Percentiles rank a stretch among this genome's conserved stretches.
phyloP scores from a whole-genome alignment of 129 eudicot genomes.

The Lactuca saligna region DNA sequence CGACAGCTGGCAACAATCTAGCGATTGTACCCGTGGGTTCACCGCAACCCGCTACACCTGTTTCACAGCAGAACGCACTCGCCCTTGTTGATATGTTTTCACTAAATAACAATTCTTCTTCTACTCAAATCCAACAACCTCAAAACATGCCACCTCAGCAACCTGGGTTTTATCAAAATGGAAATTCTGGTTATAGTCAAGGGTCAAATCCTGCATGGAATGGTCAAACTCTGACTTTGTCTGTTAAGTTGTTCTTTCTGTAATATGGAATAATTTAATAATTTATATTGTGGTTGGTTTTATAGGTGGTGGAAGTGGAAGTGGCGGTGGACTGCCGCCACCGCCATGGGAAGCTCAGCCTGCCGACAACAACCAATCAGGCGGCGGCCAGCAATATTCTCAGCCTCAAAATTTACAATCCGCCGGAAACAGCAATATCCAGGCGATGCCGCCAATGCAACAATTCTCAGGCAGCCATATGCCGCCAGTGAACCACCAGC shows the following conservation, averaged over 20 bases:
- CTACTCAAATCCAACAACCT: conserved; percentile 41
- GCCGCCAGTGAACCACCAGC: conserved; percentile 37
- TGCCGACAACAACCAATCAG: conserved; percentile 33
- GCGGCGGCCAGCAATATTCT: conserved; percentile 29
- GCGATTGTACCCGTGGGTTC: conserved; percentile 78
- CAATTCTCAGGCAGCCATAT: conserved; percentile 18
- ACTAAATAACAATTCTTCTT: conserved; percentile 41
- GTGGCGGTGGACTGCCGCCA: conserved; percentile 62
- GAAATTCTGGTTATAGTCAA: conserved; percentile 45
- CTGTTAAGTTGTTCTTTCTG: background rate
- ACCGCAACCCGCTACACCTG: conserved; percentile 60
- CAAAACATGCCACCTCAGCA: conserved; percentile 49
- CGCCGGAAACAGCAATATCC: conserved; percentile 25
- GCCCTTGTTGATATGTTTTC: conserved; percentile 76
- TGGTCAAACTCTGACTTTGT: conserved; percentile 62
- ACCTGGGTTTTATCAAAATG: conserved; percentile 49
- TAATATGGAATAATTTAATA: too few species aligned
- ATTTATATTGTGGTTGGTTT: too few species aligned
- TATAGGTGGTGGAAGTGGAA: background rate
- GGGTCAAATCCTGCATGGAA: conserved; percentile 57
- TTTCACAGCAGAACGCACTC: conserved; percentile 60
- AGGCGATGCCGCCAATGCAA: conserved; percentile 25
- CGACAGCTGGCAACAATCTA: conserved; percentile 46
- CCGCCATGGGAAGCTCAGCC: conserved; percentile 97
- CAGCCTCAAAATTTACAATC: conserved; percentile 31